Conservation (phyloP, 1,284 basidiomycete genomes). For the Coniferiporia sulphurascens region DNA sequence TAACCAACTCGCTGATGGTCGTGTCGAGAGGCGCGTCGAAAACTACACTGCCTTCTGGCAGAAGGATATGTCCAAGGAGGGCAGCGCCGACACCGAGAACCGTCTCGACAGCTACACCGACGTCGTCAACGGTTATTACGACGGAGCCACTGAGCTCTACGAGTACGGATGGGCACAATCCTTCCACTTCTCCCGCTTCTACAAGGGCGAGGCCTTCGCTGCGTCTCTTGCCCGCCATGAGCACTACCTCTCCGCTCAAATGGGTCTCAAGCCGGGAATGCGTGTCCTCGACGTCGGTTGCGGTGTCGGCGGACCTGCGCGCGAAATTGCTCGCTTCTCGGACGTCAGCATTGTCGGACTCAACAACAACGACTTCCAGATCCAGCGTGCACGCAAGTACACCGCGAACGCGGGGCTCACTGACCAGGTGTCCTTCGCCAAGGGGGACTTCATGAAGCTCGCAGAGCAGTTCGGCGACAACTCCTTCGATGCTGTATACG, state of each 20-base stretch:
- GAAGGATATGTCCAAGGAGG: constrained; percentile 76
- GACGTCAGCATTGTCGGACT: constrained; percentile 85
- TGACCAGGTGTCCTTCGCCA: constrained; percentile 76
- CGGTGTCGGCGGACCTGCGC: constrained; percentile 95
- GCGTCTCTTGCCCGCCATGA: constrained; percentile 91
- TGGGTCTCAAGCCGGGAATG: constrained; percentile 84
- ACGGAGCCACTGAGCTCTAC: constrained; percentile 95
- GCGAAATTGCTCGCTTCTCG: constrained; percentile 91
- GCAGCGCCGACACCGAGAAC: constrained; percentile 62
- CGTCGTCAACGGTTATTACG: constrained; percentile 96
- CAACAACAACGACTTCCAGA: constrained; percentile 98
- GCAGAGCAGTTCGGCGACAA: constrained; percentile 89
- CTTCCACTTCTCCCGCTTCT: constrained; percentile 99
- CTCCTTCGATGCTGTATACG: constrained; percentile 95
- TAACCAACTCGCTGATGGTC: constrained; percentile 53
- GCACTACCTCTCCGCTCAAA: constrained; percentile 91
- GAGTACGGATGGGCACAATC: constrained; percentile 93
- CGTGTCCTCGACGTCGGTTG: constrained; percentile 97
- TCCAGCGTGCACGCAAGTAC: constrained; percentile 82
- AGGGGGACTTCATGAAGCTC: constrained; percentile 97
- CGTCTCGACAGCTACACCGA: constrained; percentile 86
- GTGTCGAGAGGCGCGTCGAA: constrained; percentile 78
- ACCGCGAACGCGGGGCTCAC: constrained; percentile 77
- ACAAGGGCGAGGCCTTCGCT: constrained; percentile 88
- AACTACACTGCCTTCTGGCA: constrained; percentile 97